Percentiles rank a stretch among this genome's conserved stretches.
Conservation (phyloP, 257 asterid genomes). For the Nicotiana obtusifolia region DNA sequence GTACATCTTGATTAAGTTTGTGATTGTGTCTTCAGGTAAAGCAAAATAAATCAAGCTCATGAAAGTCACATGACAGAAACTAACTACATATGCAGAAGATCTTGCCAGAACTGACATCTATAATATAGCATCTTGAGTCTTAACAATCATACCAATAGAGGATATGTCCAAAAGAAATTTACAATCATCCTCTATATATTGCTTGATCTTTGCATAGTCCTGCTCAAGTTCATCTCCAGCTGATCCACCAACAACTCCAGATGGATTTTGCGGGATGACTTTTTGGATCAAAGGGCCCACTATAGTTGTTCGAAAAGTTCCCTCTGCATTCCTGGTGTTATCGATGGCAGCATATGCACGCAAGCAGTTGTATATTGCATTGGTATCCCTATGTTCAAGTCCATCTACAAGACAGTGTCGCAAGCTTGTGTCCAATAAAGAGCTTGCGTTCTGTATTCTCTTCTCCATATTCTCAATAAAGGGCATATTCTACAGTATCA, state of each 20-base stretch:
- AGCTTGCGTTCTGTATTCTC: constrained; percentile 82
- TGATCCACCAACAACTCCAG: constrained; percentile 41
- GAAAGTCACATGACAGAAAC: too few species aligned
- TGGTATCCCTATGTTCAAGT: constrained; percentile 84
- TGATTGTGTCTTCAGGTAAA: too few species aligned
- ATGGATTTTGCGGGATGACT: constrained; percentile 40
- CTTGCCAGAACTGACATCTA: too few species aligned
- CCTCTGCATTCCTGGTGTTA: constrained; percentile 82
- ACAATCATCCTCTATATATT: constrained; percentile 59
- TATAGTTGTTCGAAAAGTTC: constrained; percentile 60
- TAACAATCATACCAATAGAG: constrained; percentile 30
- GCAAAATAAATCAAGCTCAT: too few species aligned
- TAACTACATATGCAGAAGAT: too few species aligned
- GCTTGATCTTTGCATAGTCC: constrained; percentile 68
- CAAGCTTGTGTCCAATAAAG: constrained; percentile 71
- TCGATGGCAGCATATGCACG: constrained; percentile 99
- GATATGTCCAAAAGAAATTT: constrained; percentile 88
- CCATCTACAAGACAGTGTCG: constrained; percentile 86
- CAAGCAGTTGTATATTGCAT: constrained; percentile 82
- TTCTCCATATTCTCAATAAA: constrained; percentile 94
- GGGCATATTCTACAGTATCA: constrained; percentile 55
- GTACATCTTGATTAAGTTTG: too few species aligned
- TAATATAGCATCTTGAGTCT: too few species aligned
- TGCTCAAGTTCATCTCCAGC: constrained; percentile 72
- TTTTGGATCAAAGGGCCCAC: constrained; percentile 68